Percentiles rank a stretch among this genome's conserved stretches.
Evolutionary conservation across 371 early-diverging fungal species (phyloP).

Genomic region (Scutellospora calospora): DNA sequence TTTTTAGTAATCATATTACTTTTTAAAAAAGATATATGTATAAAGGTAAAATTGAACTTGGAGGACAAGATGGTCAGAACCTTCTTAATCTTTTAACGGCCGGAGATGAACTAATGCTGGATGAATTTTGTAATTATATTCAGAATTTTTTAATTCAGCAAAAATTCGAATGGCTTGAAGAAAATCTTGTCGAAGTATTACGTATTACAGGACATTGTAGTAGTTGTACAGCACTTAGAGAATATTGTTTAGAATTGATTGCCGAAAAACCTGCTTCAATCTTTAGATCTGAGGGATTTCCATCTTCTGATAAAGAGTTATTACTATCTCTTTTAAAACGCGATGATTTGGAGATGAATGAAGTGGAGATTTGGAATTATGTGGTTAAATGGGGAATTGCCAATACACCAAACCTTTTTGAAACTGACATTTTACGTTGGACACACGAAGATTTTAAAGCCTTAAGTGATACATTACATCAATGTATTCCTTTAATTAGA

Average conservation of each 20-base stretch:
- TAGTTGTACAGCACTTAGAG: not conserved
- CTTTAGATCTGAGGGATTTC: slow-evolving; percentile 7
- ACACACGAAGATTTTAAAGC: not conserved
- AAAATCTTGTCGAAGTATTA: not conserved
- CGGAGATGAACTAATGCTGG: not conserved
- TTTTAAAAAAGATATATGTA: slow-evolving; percentile 9
- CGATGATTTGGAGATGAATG: slow-evolving; percentile 18
- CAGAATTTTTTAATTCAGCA: slow-evolving; percentile 16
- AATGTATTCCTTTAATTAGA: slow-evolving; percentile 18
- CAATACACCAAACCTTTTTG: not conserved
- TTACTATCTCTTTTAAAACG: not conserved
- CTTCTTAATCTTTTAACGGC: not conserved
- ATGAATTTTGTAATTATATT: slow-evolving; percentile 1
- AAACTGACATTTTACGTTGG: not conserved
- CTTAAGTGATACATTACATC: not conserved
- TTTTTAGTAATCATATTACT: no score
- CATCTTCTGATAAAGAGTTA: not conserved
- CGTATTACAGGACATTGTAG: not conserved
- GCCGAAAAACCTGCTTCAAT: not conserved
- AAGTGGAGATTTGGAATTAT: slow-evolving; percentile 17
- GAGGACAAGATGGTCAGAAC: not conserved
- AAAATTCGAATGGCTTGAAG: slow-evolving; percentile 10
- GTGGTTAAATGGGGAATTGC: slow-evolving; percentile 22
- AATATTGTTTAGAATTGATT: not conserved
- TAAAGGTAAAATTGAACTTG: not conserved